phyloP scores from a whole-genome alignment of 2,329 filamentous ascomycete genomes.

The Fusarium fujikuroi region DNA sequence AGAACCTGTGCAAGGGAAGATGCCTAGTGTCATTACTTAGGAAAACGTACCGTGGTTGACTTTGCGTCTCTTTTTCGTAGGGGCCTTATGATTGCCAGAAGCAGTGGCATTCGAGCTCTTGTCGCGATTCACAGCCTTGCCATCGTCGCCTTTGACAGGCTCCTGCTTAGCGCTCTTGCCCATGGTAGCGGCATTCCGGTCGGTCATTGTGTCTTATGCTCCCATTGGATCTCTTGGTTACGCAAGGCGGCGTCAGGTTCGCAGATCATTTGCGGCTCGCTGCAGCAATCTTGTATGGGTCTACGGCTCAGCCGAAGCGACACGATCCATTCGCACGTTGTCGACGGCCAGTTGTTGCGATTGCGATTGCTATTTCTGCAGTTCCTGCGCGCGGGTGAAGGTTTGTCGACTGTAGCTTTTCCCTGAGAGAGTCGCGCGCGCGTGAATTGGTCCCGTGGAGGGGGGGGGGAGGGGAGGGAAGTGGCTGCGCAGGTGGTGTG shows the following conservation, averaged over 20 bases:
- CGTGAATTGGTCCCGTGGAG: conserved; percentile 31
- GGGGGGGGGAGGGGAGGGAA: conserved; percentile 29
- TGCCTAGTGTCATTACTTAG: not conserved
- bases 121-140: conserved; percentile 47
- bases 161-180: conserved; percentile 47
- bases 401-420: conserved; percentile 17
- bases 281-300: conserved; percentile 42
- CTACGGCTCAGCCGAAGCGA: conserved; percentile 42
- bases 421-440: conserved; percentile 27
- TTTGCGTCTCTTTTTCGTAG: conserved; percentile 88
- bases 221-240: conserved; percentile 50
- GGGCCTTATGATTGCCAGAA: conserved; percentile 61
- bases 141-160: conserved; percentile 40
- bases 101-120: conserved; percentile 43
- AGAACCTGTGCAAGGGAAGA: not conserved
- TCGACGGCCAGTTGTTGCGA: conserved; percentile 28
- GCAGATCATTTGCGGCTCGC: conserved; percentile 48
- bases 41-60: conserved; percentile 82
- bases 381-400: conserved; percentile 24
- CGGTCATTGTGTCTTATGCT: conserved; percentile 49
- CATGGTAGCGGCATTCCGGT: conserved; percentile 49
- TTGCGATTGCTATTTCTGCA: conserved; percentile 26
- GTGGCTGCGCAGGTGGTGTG: conserved; percentile 39
- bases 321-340: conserved; percentile 41
- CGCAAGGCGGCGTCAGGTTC: conserved; percentile 46